Conservation (phyloP, 2,329 filamentous ascomycete species). For the Fusarium pilosicola region DNA sequence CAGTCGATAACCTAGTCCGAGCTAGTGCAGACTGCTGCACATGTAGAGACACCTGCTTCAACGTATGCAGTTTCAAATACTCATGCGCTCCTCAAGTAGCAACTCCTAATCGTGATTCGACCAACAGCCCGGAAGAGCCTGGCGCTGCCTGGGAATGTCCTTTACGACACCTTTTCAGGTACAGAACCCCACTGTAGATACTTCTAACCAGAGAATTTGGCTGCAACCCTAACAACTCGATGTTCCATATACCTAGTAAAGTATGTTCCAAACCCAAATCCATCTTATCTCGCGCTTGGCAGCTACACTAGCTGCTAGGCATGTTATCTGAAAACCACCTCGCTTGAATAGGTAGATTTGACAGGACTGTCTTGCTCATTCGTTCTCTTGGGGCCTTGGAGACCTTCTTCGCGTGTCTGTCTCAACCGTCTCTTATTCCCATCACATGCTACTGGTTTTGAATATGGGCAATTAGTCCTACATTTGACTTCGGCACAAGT, state of each 20-base stretch:
- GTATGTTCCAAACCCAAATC: constrained; percentile 17
- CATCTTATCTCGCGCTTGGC: constrained; percentile 26
- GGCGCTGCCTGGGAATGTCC: constrained; percentile 4
- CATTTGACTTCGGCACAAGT: constrained; percentile 30
- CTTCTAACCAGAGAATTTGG: constrained; percentile 2
- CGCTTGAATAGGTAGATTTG: not conserved
- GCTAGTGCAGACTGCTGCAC: constrained; percentile 7
- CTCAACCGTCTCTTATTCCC: constrained; percentile 11
- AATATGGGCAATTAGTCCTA: constrained; percentile 27
- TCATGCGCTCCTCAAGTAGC: not conserved
- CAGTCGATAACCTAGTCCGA: constrained; percentile 34
- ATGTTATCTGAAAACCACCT: not conserved
- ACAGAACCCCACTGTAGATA: not conserved
- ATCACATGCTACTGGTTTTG: constrained; percentile 30
- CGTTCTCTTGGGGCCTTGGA: constrained; percentile 6
- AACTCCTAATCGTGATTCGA: constrained; percentile 10
- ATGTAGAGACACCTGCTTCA: not conserved
- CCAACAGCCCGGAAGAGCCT: constrained; percentile 30
- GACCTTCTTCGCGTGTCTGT: not conserved
- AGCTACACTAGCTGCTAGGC: not conserved
- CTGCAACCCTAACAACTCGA: constrained; percentile 7
- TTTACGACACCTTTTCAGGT: not conserved
- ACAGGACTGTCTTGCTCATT: not conserved
- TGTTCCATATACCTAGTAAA: constrained; percentile 2
- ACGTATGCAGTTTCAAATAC: not conserved